Base-by-base conservation (phyloP, 2,329 filamentous ascomycete genomes). In the Cyanodermella asteris region DNA sequence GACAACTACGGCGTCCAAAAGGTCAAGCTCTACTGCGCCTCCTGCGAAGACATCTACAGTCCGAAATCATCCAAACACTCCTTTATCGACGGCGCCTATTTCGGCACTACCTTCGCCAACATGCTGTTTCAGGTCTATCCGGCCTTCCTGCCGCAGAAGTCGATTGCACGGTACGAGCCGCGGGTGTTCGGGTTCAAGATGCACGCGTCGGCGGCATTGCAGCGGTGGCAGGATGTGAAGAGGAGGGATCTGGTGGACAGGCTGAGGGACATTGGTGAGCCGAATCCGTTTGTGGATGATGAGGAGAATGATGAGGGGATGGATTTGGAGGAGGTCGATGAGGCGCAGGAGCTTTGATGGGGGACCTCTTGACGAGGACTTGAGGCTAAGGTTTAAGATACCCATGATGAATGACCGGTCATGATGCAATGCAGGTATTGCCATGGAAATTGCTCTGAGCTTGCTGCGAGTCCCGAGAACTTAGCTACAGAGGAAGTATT, bases 101-200 rank as follows among this genome's bases (percentile, higher is more conserved):
- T 97, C 39, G 87, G 87, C 38, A 82, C 84, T 23, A 91, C 78
- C 3, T 97, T 97, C 60, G 84, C 93, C 61, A 93, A 93, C 54
- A 93, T 97, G 51, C 69, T 97, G 33, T 94, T 97, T 59, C 87
- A 97, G 50, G 87, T 97, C 28, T 94, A 94, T 47, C 84, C 87
- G 5, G 70, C 76, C 13, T 62, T 97, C 38, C 69, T 90, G 25
- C 87, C 87, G 3, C 59, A 69, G 36, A 97, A 94, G 61, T 80
- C 69, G 38, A 60, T 71, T 33, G 71, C 80, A 35, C 68, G 87
- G 36, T 93, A 94, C 51, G 66, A 84, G 28, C 87, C 87, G 13
- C 69, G 76, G 30, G 74, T 91, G 31, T 97, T 87, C 47, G 87
- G 87, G 17, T 97, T 97, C 61, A 80, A 78, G 43, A 81, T 97